These are phyloP conservation scores for Cymbopogon citratus DNA, from an alignment of 176 grass and related monocot species.

Conservation along the genomic window DNA sequence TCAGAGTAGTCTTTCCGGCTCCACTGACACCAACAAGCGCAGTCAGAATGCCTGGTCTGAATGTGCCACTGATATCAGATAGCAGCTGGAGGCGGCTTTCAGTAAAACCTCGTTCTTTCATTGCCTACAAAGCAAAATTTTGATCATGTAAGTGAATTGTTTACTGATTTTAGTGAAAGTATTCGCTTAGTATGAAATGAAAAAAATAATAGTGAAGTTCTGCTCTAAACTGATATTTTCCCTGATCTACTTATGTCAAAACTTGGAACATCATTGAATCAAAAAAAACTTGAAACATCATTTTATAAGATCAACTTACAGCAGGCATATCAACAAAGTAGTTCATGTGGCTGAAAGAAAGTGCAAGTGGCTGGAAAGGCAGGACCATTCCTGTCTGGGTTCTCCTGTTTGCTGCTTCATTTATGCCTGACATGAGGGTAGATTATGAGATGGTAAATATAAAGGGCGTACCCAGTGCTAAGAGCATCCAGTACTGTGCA, in stretches of 20 bases:
- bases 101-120: conserved; percentile 71
- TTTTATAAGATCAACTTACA: conserved; percentile 37
- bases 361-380: conserved; percentile 82
- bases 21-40: conserved; percentile 92
- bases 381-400: conserved; percentile 42
- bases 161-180: too few species aligned
- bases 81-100: conserved; percentile 74
- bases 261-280: neutral
- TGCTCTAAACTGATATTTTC: neutral
- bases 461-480: too few species aligned
- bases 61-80: conserved; percentile 75
- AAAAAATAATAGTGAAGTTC: neutral
- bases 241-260: neutral
- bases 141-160: too few species aligned
- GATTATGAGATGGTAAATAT: neutral
- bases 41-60: conserved; percentile 79
- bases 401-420: neutral
- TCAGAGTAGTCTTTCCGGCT: conserved; percentile 91
- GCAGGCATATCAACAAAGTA: conserved; percentile 84
- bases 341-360: conserved; percentile 74
- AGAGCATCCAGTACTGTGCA: too few species aligned
- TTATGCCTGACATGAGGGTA: conserved; percentile 14
- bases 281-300: too few species aligned
- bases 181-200: too few species aligned
- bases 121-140: conserved; percentile 58